Evolutionary conservation across 2,329 filamentous ascomycete species (phyloP).

Genomic region (Drechslerella dactyloides): DNA sequence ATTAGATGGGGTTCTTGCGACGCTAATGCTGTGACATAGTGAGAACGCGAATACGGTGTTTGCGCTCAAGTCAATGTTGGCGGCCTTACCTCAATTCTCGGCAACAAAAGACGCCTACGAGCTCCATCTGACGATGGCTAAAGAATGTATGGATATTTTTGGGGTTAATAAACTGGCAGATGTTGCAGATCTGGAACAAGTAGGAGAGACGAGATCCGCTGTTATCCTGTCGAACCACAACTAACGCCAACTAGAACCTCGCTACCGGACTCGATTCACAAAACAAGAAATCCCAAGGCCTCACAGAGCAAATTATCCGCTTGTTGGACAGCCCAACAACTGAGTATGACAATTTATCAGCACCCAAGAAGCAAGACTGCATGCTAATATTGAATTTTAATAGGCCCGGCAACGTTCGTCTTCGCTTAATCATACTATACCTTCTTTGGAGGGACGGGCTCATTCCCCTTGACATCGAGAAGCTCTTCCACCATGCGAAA

Average conservation of each 20-base stretch:
- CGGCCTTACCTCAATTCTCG: conserved; percentile 89
- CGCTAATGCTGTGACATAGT: conserved; percentile 58
- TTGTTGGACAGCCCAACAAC: conserved; percentile 80
- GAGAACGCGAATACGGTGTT: conserved; percentile 78
- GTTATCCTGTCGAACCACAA: not conserved
- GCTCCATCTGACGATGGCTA: conserved; percentile 92
- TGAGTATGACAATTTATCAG: conserved; percentile 44
- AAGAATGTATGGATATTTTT: conserved; percentile 95
- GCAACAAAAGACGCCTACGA: conserved; percentile 95
- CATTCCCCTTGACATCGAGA: conserved; percentile 79
- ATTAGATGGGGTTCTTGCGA: conserved; percentile 14
- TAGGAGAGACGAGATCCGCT: conserved; percentile 54
- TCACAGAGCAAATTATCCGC: conserved; percentile 82
- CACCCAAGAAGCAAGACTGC: too few relatives aligned
- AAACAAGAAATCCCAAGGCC: conserved; percentile 84
- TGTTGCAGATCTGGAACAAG: conserved; percentile 84
- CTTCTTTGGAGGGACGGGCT: conserved; percentile 85
- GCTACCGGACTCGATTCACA: conserved; percentile 94
- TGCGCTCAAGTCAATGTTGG: conserved; percentile 96
- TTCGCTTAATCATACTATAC: conserved; percentile 85
- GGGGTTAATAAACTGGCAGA: conserved; percentile 83
- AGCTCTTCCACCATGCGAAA: conserved; percentile 80
- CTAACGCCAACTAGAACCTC: conserved; percentile 64
- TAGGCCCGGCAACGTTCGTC: conserved; percentile 66
- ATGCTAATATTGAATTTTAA: conserved; percentile 3